A percentile compares a stretch with the other conserved stretches of the same genome.
Evolutionary conservation across 305 asterid genomes (phyloP).

Genomic region (Withania somnifera): DNA sequence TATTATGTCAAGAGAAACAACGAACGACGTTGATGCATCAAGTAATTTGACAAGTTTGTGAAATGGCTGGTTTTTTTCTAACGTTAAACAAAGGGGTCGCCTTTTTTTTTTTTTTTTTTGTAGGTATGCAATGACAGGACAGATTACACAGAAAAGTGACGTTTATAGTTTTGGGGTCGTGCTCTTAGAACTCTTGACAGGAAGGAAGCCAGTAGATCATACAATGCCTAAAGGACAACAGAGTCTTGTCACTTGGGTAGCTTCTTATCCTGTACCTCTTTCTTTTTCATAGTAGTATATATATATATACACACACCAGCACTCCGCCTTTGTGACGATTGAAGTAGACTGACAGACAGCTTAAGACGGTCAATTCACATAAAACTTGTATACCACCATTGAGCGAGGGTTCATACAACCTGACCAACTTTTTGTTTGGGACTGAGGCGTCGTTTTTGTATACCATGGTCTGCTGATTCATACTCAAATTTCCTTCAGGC

Average conservation of each 20-base stretch:
- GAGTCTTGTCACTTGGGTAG: conserved; percentile 82
- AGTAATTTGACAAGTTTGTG: not conserved
- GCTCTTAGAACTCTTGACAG: conserved; percentile 63
- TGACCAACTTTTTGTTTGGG: not conserved
- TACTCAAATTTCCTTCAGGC: conserved; percentile 35
- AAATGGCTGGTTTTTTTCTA: not conserved
- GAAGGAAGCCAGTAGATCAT: conserved; percentile 88
- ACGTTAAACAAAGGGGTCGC: not conserved
- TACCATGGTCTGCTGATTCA: not conserved
- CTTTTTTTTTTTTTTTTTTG: not conserved
- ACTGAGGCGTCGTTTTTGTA: not conserved
- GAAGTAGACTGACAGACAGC: not conserved
- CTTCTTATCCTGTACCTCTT: not conserved
- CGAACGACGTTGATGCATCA: not conserved
- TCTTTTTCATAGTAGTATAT: no score
- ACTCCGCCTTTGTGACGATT: not conserved
- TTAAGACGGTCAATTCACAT: not conserved
- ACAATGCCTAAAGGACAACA: conserved; percentile 95
- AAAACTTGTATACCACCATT: not conserved
- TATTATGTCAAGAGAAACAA: not conserved
- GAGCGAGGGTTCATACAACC: not conserved
- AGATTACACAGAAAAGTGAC: conserved; percentile 78
- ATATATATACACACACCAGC: not conserved
- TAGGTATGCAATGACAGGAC: conserved; percentile 93
- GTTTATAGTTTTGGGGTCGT: conserved; percentile 88